Base-by-base conservation (phyloP, 2,329 filamentous ascomycete genomes). In the Arthrobotrys iridis region DNA sequence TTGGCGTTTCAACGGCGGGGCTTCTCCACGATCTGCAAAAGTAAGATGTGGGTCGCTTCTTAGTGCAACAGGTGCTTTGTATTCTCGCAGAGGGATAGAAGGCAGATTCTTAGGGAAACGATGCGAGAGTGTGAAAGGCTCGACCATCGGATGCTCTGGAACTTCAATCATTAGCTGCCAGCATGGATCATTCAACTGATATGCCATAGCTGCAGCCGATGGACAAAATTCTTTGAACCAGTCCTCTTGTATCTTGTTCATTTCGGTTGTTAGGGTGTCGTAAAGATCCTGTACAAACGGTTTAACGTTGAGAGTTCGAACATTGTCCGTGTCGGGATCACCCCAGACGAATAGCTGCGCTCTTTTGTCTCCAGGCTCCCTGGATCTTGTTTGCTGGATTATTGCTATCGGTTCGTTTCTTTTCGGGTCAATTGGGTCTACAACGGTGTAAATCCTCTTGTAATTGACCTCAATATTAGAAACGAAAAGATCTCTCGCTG, bases 391-490 rank as follows among this genome's bases (percentile, higher is more conserved):
- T 37, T 62, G 58, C n/a, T 13, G 35, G 24, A 62, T 26, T 37
- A 24, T 48, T 3, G 58, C 58, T 13, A 62, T 62, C n/a, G 58
- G n/a, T 15, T 62, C 28, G 26, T 62, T 62, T 15, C 58, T 62
- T n/a, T 35, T 28, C 11, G 5, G 24, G 13, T 62, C 58, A n/a
- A 13, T 18, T 35, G 60, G 24, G 28, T 50, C 18, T 2, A 76
- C 64, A 7, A 79, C 76, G 0, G 79, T 82, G 73, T 80, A 81
- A 33, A 79, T 68, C 15, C 75, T 67, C 26, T 77, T 77, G 13
- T 80, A 79, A 22, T 77, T 52, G 15, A 78, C 72, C 13, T 28
- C 41, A 20, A 80, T 57, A n/a, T 71, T 8, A 0, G 64, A 35
- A 1, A 52, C 24, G 18, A 77, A 67, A 4, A 82, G 71, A 3